phyloP scores from a whole-genome alignment of 2,329 filamentous ascomycete genomes.

The Pseudogymnoascus sp. region DNA sequence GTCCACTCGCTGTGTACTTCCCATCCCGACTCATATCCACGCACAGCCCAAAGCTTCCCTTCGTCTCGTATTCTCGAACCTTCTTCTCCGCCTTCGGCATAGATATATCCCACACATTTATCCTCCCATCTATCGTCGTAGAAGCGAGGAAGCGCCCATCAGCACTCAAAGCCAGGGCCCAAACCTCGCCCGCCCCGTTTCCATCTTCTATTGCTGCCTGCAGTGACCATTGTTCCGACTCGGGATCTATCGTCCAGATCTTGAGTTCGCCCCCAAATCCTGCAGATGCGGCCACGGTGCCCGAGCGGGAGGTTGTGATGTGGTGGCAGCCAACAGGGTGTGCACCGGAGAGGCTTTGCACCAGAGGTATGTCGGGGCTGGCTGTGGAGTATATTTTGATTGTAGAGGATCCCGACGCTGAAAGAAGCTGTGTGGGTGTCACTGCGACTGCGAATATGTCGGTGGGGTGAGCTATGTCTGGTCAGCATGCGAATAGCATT shows the following conservation, averaged over 20 bases:
- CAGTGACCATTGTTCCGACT: slow-evolving; percentile 48
- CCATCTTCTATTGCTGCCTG: slow-evolving; percentile 44
- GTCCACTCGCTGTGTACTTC: slow-evolving; percentile 80
- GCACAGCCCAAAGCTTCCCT: slow-evolving; percentile 84
- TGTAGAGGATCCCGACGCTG: slow-evolving; percentile 75
- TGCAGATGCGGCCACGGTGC: slow-evolving; percentile 68
- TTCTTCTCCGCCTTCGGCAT: slow-evolving; percentile 42
- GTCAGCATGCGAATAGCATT: slow-evolving; percentile 22
- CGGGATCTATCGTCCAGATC: slow-evolving; percentile 63
- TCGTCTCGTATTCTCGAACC: slow-evolving; percentile 81
- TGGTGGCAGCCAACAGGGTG: slow-evolving; percentile 92
- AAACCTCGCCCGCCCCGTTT: slow-evolving; percentile 65
- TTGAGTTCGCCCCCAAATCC: slow-evolving; percentile 88
- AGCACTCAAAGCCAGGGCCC: slow-evolving; percentile 80
- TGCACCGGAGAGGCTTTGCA: slow-evolving; percentile 71
- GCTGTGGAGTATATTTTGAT: slow-evolving; percentile 74
- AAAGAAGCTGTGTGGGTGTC: slow-evolving; percentile 68
- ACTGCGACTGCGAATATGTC: slow-evolving; percentile 81
- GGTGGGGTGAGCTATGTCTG: slow-evolving; percentile 62
- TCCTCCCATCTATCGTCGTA: slow-evolving; percentile 78
- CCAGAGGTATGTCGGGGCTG: slow-evolving; percentile 65
- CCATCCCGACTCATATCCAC: slow-evolving; percentile 78
- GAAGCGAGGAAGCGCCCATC: slow-evolving; percentile 81
- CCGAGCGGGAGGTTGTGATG: slow-evolving; percentile 63
- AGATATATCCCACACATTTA: slow-evolving; percentile 75